These are phyloP conservation scores for Typha latifolia DNA, from an alignment of 176 grass and related monocot species.

Conservation along the genomic window DNA sequence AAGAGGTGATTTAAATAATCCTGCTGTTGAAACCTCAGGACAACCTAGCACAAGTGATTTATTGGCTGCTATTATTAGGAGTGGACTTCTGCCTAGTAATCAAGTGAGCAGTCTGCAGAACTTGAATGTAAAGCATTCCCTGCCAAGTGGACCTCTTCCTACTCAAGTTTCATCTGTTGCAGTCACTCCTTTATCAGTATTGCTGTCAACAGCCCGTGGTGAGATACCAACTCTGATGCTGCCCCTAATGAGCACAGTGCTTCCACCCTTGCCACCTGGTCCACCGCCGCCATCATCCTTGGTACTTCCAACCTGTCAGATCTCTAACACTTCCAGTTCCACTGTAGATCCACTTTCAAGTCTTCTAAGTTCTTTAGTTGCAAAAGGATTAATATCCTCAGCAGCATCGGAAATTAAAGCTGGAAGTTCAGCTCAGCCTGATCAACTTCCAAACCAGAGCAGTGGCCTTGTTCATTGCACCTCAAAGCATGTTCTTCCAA, in stretches of 20 bases:
- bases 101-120: constrained; percentile 26
- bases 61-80: constrained; percentile 53
- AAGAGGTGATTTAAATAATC: constrained; percentile 20
- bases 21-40: constrained; percentile 16
- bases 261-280: constrained; percentile 63
- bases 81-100: constrained; percentile 30
- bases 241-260: constrained; percentile 13
- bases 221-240: constrained; percentile 4
- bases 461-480: too few relatives aligned
- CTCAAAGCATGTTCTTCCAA: constrained; percentile 11
- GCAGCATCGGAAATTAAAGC: constrained; percentile 33
- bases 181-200: too few relatives aligned
- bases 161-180: neutral
- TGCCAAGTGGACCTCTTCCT: constrained; percentile 34
- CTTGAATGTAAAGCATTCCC: constrained; percentile 23
- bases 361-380: constrained; percentile 81
- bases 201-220: constrained; percentile 1
- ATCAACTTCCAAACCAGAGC: neutral
- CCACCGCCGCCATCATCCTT: constrained; percentile 36
- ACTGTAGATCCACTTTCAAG: constrained; percentile 58
- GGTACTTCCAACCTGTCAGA: constrained; percentile 12
- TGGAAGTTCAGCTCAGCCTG: neutral
- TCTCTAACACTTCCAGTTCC: constrained; percentile 4
- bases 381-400: constrained; percentile 87
- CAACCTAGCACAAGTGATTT: constrained; percentile 40